A percentile compares a stretch with the other conserved stretches of the same genome.
phyloP scores from a whole-genome alignment of 169 alveolate species.

The Plasmodium fragile region DNA sequence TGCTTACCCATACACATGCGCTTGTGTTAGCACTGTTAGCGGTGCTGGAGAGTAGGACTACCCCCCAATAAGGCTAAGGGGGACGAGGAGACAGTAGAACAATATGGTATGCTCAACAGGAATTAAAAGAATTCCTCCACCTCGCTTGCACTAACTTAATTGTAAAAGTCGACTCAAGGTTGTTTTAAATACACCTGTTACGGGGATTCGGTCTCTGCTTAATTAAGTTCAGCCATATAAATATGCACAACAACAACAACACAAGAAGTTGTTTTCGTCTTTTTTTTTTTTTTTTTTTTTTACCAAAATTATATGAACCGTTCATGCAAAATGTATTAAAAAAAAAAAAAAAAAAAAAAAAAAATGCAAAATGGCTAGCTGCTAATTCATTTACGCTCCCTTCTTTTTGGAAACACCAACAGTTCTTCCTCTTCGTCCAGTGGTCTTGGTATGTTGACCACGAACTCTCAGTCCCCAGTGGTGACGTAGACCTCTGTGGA shows the following conservation, averaged over 20 bases:
- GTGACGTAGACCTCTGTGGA: conserved; percentile 99
- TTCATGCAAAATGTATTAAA: neutral
- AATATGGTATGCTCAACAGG: neutral
- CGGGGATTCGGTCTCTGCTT: neutral
- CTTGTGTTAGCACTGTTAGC: neutral
- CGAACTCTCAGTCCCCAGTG: conserved; percentile 98
- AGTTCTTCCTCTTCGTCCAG: conserved; percentile 99
- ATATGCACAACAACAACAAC: neutral
- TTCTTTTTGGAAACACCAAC: conserved; percentile 98
- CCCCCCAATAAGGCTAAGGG: neutral
- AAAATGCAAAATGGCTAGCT: conserved; percentile 1
- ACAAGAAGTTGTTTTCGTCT: neutral
- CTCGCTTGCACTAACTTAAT: neutral
- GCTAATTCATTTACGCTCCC: conserved; percentile 78
- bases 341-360: conserved; percentile 16
- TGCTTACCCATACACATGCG: neutral
- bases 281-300: conserved; percentile 6
- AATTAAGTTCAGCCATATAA: neutral
- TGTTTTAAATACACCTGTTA: neutral
- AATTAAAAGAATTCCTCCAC: neutral
- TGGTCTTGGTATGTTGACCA: conserved; percentile 99
- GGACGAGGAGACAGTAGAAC: neutral
- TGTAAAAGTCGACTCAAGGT: neutral
- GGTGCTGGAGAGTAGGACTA: neutral
- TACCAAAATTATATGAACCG: neutral